Percentiles rank a stretch among this genome's conserved stretches.
Conservation (phyloP, 2,329 filamentous ascomycete genomes). For the Pestalotiopsis sp. region DNA sequence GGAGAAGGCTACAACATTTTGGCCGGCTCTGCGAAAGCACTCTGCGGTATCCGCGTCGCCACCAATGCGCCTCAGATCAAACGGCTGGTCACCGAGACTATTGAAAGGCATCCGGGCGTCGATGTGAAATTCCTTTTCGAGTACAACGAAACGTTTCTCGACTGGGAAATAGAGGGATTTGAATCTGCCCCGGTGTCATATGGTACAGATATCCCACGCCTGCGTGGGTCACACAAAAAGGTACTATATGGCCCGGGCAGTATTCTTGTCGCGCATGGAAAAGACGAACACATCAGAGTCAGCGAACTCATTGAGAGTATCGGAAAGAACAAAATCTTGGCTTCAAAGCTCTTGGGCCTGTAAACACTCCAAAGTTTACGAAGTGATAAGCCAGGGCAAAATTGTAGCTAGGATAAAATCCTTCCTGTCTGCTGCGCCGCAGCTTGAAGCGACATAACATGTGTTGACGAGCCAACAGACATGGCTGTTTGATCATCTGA, state of each 20-base stretch:
- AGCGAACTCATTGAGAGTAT: slow-evolving; percentile 40
- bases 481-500: no score
- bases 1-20: slow-evolving; percentile 42
- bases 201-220: slow-evolving; percentile 41
- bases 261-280: slow-evolving; percentile 40
- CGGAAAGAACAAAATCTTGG: slow-evolving; percentile 36
- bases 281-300: slow-evolving; percentile 37
- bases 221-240: slow-evolving; percentile 34
- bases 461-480: no score
- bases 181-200: slow-evolving; percentile 38
- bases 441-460: no score
- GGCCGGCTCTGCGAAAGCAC: slow-evolving; percentile 37
- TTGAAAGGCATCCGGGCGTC: slow-evolving; percentile 34
- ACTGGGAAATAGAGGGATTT: slow-evolving; percentile 41
- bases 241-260: slow-evolving; percentile 42
- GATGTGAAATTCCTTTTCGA: slow-evolving; percentile 37
- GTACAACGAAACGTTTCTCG: slow-evolving; percentile 39
- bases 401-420: no score
- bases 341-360: background rate
- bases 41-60: slow-evolving; percentile 41
- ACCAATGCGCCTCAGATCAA: slow-evolving; percentile 36
- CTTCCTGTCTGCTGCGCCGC: no score
- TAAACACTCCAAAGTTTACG: background rate
- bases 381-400: no score
- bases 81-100: slow-evolving; percentile 31